phyloP scores from a whole-genome alignment of 2,329 filamentous ascomycete genomes.

The Fusarium anguioides region DNA sequence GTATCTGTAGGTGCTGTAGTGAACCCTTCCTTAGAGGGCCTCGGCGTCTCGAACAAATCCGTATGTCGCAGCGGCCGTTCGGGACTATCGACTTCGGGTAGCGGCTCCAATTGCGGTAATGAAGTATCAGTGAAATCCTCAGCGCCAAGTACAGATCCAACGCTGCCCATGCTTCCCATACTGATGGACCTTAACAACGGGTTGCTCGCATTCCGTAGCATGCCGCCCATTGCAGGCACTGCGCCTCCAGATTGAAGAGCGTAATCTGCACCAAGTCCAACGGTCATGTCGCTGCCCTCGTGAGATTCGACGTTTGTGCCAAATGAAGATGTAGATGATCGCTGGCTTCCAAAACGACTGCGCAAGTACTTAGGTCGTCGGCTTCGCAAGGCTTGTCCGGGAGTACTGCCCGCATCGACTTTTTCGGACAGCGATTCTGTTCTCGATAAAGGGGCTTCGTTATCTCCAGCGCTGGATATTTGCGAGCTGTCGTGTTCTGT shows the following conservation, averaged over 20 bases:
- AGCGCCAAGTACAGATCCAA: conserved; percentile 74
- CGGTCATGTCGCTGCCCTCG: conserved; percentile 78
- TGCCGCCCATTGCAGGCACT: conserved; percentile 65
- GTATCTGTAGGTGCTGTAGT: conserved; percentile 81
- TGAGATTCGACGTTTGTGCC: conserved; percentile 63
- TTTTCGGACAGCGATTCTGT: conserved; percentile 49
- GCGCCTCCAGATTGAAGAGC: conserved; percentile 85
- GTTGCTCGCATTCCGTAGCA: conserved; percentile 63
- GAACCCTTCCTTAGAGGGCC: conserved; percentile 64
- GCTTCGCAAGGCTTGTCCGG: conserved; percentile 59
- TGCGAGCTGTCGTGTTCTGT: conserved; percentile 48
- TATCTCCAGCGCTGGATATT: conserved; percentile 46
- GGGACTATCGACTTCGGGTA: conserved; percentile 61
- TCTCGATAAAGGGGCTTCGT: conserved; percentile 46
- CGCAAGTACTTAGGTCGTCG: conserved; percentile 68
- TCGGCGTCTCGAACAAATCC: conserved; percentile 75
- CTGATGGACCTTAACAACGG: conserved; percentile 81
- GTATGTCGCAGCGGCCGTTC: conserved; percentile 53
- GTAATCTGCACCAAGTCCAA: conserved; percentile 77
- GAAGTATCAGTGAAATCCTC: conserved; percentile 65
- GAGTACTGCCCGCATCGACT: conserved; percentile 59
- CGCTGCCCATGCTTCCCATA: conserved; percentile 90
- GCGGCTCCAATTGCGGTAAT: conserved; percentile 60
- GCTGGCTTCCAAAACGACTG: conserved; percentile 67
- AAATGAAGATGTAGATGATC: conserved; percentile 71